phyloP scores from a whole-genome alignment of 805 yeast species.

The Ogataea angusta region DNA sequence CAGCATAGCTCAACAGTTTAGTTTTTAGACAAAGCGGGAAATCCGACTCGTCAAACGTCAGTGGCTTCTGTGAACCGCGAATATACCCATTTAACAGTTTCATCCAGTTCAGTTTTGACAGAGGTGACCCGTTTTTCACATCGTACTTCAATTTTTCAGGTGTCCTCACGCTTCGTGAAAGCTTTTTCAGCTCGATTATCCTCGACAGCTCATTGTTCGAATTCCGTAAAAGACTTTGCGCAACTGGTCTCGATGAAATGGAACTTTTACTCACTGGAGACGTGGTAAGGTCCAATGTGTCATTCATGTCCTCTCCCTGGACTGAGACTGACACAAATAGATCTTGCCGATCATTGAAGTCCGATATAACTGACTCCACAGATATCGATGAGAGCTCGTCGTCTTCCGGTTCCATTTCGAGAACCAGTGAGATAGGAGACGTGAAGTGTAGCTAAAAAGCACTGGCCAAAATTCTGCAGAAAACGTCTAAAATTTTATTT shows the following conservation, averaged over 20 bases:
- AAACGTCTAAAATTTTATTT: slow-evolving; percentile 2
- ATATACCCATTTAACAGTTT: slow-evolving; percentile 1
- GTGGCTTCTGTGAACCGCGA: not conserved
- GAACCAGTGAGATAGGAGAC: not conserved
- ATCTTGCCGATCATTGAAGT: slow-evolving; percentile 16
- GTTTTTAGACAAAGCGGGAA: not conserved
- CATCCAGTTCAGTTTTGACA: slow-evolving; percentile 5
- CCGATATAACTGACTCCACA: slow-evolving; percentile 17
- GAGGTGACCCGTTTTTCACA: not conserved
- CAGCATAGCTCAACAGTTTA: not conserved
- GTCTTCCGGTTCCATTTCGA: not conserved
- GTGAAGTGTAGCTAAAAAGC: not conserved
- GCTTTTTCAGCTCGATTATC: slow-evolving; percentile 7
- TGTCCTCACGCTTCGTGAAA: slow-evolving; percentile 3
- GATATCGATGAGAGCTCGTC: slow-evolving; percentile 7
- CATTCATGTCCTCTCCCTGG: not conserved
- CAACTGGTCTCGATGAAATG: not conserved
- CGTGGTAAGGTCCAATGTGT: not conserved
- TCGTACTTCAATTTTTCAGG: not conserved
- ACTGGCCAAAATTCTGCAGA: not conserved
- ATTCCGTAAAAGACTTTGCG: not conserved
- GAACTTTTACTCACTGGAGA: not conserved
- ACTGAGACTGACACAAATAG: slow-evolving; percentile 13
- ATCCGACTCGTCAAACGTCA: slow-evolving; percentile 1
- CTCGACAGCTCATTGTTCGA: not conserved